Conservation (phyloP, 306 rosid species). For the Castanospermum australe region DNA sequence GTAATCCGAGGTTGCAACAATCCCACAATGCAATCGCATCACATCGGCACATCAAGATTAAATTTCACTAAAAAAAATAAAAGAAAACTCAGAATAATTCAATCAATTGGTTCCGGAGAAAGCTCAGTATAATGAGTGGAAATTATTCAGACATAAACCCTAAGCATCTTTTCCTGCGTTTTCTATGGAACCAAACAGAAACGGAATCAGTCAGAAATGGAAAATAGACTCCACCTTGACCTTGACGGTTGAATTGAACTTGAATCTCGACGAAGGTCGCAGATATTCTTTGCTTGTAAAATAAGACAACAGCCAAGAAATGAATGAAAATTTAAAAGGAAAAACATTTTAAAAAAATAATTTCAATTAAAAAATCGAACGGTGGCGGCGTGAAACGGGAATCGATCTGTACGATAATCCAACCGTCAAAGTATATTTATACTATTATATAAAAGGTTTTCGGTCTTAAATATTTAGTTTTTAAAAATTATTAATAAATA, state of each 20-base stretch:
- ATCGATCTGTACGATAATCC: no score
- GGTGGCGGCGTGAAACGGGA: no score
- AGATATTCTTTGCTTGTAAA: background rate
- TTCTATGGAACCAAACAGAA: slow-evolving; percentile 20
- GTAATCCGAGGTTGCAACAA: background rate
- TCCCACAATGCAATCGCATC: slow-evolving; percentile 21
- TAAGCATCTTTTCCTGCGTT: slow-evolving; percentile 14
- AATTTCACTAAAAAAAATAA: background rate
- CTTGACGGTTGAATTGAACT: background rate
- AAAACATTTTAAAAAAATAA: no score
- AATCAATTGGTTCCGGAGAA: background rate
- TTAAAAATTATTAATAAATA: no score
- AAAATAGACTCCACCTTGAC: background rate
- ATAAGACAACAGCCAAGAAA: background rate
- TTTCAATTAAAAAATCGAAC: no score
- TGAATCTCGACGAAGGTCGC: background rate
- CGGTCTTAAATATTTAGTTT: no score
- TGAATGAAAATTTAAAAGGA: no score
- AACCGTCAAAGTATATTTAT: no score
- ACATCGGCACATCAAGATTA: background rate
- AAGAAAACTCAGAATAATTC: background rate
- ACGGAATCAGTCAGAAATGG: background rate
- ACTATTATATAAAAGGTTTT: no score
- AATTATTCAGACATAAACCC: slow-evolving; percentile 11
- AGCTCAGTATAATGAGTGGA: background rate